Percentiles rank a stretch among this genome's conserved stretches.
phyloP scores from a whole-genome alignment of 176 grass and related monocot genomes.

The Oropetium thomaeum region DNA sequence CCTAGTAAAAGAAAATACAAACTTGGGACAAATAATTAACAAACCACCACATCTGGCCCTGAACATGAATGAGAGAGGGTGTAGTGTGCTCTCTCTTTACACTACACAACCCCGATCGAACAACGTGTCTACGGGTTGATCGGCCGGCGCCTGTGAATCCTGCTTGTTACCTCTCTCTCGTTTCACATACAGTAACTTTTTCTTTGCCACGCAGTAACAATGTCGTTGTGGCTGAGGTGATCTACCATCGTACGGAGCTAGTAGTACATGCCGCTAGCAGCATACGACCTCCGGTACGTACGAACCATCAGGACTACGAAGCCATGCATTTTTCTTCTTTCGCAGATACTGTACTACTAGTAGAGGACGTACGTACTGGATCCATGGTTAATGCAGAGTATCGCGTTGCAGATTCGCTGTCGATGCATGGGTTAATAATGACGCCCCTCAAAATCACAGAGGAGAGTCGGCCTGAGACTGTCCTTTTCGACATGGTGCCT shows the following conservation, averaged over 20 bases:
- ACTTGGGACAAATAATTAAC: too few species aligned
- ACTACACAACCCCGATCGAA: too few species aligned
- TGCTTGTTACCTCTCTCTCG: neutral
- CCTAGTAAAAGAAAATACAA: too few species aligned
- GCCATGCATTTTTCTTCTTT: neutral
- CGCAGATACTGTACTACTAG: too few species aligned
- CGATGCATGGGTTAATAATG: neutral
- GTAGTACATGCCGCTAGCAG: too few species aligned
- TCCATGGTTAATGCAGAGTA: neutral
- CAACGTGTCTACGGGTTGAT: neutral
- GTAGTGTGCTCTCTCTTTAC: neutral
- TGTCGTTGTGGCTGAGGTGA: too few species aligned
- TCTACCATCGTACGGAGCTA: too few species aligned
- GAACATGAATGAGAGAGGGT: neutral
- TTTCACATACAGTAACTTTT: too few species aligned
- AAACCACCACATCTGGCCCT: neutral
- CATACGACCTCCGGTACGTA: neutral
- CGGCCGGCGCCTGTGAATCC: neutral
- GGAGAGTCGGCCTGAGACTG: too few species aligned
- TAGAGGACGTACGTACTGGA: neutral
- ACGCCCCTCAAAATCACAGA: too few species aligned
- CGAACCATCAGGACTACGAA: neutral
- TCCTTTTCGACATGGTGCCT: conserved; percentile 20
- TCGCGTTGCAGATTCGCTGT: conserved; percentile 5
- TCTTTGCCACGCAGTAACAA: too few species aligned